Conservation (phyloP, 179 eudicot species). For the Amaranthus tricolor region DNA sequence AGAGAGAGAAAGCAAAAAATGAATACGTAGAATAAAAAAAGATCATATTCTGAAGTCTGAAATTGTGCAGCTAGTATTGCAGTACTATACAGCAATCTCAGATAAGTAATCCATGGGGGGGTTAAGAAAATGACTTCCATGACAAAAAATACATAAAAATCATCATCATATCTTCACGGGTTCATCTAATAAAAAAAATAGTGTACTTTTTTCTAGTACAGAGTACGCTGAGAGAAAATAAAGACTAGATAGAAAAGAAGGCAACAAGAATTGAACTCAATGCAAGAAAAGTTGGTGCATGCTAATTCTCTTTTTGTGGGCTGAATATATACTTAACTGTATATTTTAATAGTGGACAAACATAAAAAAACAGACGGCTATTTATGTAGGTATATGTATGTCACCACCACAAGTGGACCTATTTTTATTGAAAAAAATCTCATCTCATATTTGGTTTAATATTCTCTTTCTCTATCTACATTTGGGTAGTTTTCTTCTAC, state of each 20-base stretch:
- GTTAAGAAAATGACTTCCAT: constrained; percentile 43
- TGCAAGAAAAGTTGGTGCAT: too few relatives aligned
- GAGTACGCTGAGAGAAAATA: too few relatives aligned
- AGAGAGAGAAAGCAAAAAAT: background rate
- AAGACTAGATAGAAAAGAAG: too few relatives aligned
- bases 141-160: constrained; percentile 31
- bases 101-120: constrained; percentile 33
- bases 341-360: too few relatives aligned
- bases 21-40: background rate
- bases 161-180: constrained; percentile 37
- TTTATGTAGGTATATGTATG: constrained; percentile 13
- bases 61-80: constrained; percentile 12
- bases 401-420: constrained; percentile 26
- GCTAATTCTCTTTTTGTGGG: too few relatives aligned
- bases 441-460: constrained; percentile 14
- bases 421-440: constrained; percentile 21
- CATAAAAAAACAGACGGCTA: too few relatives aligned
- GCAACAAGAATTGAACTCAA: too few relatives aligned
- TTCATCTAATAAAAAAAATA: background rate
- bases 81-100: constrained; percentile 20
- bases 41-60: constrained; percentile 24
- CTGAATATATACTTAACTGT: too few relatives aligned
- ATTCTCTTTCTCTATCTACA: constrained; percentile 14
- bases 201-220: background rate
- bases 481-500: constrained; percentile 18